phyloP scores from a whole-genome alignment of 768 basidiomycete genomes.

The Coprinopsis marcescibilis region DNA sequence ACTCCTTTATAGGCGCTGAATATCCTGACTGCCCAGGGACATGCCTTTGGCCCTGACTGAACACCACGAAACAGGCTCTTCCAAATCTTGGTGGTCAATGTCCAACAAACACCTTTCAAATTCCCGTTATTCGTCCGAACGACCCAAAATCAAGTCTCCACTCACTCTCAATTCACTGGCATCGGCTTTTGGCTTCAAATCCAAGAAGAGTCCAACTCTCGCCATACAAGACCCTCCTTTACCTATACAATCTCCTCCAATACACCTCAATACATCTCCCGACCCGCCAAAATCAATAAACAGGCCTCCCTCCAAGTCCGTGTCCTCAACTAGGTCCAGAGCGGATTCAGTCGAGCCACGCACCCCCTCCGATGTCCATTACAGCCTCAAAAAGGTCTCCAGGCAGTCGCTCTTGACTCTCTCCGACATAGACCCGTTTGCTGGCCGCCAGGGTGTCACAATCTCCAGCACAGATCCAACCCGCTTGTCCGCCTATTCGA shows the following conservation, averaged over 20 bases:
- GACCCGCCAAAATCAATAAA: slow-evolving; percentile 21
- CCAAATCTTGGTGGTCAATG: slow-evolving; percentile 43
- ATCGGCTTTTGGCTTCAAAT: slow-evolving; percentile 57
- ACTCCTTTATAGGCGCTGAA: not conserved
- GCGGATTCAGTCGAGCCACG: slow-evolving; percentile 49
- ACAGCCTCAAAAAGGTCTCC: slow-evolving; percentile 18
- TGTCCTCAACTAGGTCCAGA: slow-evolving; percentile 51
- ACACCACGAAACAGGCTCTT: slow-evolving; percentile 27
- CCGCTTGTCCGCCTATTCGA: slow-evolving; percentile 50
- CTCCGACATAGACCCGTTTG: slow-evolving; percentile 63
- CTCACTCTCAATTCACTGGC: slow-evolving; percentile 53
- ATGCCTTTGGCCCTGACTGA: no score
- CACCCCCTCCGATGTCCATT: slow-evolving; percentile 47
- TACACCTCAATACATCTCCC: slow-evolving; percentile 18
- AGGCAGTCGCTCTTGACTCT: slow-evolving; percentile 56
- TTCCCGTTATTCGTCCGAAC: slow-evolving; percentile 19
- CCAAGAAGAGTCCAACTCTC: slow-evolving; percentile 50
- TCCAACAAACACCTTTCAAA: slow-evolving; percentile 27
- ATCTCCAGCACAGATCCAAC: slow-evolving; percentile 36
- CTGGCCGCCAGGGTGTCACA: slow-evolving; percentile 40
- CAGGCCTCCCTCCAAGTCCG: slow-evolving; percentile 48
- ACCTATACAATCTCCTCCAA: slow-evolving; percentile 15
- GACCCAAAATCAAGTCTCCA: slow-evolving; percentile 26
- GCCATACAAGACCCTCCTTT: slow-evolving; percentile 46
- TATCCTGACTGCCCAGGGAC: no score